These are phyloP conservation scores for Wickerhamomyces chaumierensis DNA, from an alignment of 805 yeast species.

Conservation along the genomic window DNA sequence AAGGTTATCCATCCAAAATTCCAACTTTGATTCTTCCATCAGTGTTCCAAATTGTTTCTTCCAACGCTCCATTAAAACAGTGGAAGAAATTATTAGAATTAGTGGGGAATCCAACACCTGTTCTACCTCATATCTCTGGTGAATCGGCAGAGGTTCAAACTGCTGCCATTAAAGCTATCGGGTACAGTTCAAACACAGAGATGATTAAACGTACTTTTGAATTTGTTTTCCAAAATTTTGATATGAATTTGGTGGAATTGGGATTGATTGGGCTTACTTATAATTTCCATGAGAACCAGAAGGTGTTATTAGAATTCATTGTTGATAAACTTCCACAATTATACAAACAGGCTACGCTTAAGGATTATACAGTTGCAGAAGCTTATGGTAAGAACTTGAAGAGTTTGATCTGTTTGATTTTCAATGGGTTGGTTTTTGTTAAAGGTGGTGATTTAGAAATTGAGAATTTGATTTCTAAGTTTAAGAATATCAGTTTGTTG, in stretches of 20 bases:
- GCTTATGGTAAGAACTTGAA: conserved; percentile 2
- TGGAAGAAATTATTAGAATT: conserved; percentile 50
- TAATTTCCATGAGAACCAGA: conserved; percentile 22
- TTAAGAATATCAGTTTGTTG: conserved; percentile 7
- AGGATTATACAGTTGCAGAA: not conserved
- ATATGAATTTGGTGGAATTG: conserved; percentile 40
- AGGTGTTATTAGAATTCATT: conserved; percentile 5
- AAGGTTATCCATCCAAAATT: conserved; percentile 25
- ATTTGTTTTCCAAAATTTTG: conserved; percentile 46
- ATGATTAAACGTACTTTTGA: conserved; percentile 43
- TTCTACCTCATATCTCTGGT: conserved; percentile 20
- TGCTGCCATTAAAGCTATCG: conserved; percentile 43
- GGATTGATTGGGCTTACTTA: conserved; percentile 44
- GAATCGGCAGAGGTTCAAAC: conserved; percentile 33
- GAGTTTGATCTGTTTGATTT: conserved; percentile 23
- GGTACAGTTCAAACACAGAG: conserved; percentile 34
- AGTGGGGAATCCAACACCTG: conserved; percentile 36
- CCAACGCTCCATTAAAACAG: conserved; percentile 29
- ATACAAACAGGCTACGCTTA: not conserved
- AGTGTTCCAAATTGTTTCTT: conserved; percentile 30
- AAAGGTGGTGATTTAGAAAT: conserved; percentile 1
- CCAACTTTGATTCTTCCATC: conserved; percentile 41
- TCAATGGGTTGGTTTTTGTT: conserved; percentile 21
- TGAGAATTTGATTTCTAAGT: conserved; percentile 21
- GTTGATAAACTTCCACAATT: not conserved